Evolutionary conservation across 2,329 filamentous ascomycete genomes (phyloP), one percentile per base, ranked within the genome.

Genomic region (Fusarium sp.): DNA sequence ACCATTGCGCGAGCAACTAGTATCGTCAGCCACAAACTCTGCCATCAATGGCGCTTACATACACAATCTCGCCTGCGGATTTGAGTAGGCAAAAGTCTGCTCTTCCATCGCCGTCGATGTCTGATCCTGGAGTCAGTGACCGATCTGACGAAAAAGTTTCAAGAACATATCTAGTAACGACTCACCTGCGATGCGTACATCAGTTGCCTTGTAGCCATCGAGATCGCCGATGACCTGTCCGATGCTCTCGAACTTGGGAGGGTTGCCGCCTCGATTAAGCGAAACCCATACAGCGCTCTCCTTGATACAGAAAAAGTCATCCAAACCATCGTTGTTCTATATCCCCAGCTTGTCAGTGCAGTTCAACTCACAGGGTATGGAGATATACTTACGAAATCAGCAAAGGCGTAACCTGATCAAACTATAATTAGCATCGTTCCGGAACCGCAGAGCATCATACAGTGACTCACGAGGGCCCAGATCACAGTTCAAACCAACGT

Each of bases 221-320:
- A 50, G 39, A 28, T 33, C 28, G 6, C 44, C 43, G 6, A 50
- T 51, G 1, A 57, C 13, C 17, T 57, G 20, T 0, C 44, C 45
- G 0, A 57, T 34, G 17, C 44, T 50, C 8, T 28, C 36, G 4
- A 57, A 57, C 14, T 42, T 26, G 13, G 26, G 54, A 28, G 54
- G 44, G 7, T 42, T 57, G 7, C 44, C 54, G 4, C 54, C 54
- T 1, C 36, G 54, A 3, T 51, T 57, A 3, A 57, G 36, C 3
- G 54, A 57, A 4, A 17, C 20, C 36, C 38, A 51, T 11, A 43
- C 28, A 11, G 36, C 11, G 11, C 34, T 36, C 13, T 42, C 26
- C 6, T 51, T 51, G 31, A 57, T 42, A 11, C 45, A 57, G 14
- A 51, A 42, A 13, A 57, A 57, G 15, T 57, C 54, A 3, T 57